Evolutionary conservation across 2,329 filamentous ascomycete genomes (phyloP), one percentile per base, ranked within the genome.

Genomic region (Blumeriella jaapii): DNA sequence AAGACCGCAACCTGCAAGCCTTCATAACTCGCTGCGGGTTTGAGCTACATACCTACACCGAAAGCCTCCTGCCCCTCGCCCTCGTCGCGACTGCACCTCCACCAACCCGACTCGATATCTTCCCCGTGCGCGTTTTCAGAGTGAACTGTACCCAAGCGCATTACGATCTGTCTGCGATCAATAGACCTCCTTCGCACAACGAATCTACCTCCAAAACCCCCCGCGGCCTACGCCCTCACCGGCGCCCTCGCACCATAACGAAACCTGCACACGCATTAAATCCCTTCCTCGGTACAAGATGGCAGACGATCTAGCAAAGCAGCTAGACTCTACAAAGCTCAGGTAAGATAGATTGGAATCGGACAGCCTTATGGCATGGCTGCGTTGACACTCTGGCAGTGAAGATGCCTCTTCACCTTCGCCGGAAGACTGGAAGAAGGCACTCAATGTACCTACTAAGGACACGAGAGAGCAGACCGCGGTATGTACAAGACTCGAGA

Each of bases 381-480:
- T 50, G 62, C 55, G 45, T 55, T 54, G 36, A 58, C 49, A 49
- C 51, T 67, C 64, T 56, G 67, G 74, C 54, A 50, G 59, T 45
- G 51, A 56, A 36, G 62, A 59, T 29, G 30, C 42, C n/a, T n/a
- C n/a, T 38, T 34, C 43, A 50, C 47, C 62, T 28, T 20, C 39
- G 46, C 56, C 66, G 42, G 71, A 74, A 18, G 75, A 85, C 55
- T 89, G 82, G 82, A 83, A 82, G 62, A 70, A 76, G 54, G 72
- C 61, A 41, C 61, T 89, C 40, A 84, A 81, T 48, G 60, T 82
- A 40, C 83, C 83, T 34, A 61, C 71, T 38, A 83, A 78, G 59
- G 83, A 91, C 57, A 75, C 67, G 52, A 73, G 83, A 61, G 75
- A 80, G 50, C 83, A 91, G 62, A 91, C 83, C 46, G 83, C 89